These are phyloP conservation scores for Leucocoprinus birnbaumii DNA, from an alignment of 768 basidiomycete genomes.

Conservation along the genomic window DNA sequence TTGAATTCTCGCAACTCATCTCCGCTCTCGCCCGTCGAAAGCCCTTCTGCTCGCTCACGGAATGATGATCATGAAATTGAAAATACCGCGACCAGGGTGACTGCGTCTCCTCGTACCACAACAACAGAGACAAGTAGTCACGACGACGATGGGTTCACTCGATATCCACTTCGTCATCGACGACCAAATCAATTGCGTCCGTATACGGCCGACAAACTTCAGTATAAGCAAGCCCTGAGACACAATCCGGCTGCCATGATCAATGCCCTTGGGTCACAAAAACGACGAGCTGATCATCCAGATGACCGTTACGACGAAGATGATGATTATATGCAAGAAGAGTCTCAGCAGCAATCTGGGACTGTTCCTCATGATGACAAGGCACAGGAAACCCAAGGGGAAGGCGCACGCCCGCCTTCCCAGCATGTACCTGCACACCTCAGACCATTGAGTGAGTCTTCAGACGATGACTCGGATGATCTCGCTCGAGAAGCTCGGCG, in stretches of 20 bases:
- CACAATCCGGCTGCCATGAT: constrained; percentile 10
- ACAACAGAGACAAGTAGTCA: neutral
- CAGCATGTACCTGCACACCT: constrained; percentile 1
- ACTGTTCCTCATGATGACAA: neutral
- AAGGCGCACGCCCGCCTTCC: neutral
- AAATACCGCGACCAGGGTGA: neutral
- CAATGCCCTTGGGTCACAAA: constrained; percentile 6
- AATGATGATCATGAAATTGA: neutral
- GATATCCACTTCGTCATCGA: constrained; percentile 11
- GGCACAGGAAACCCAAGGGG: neutral
- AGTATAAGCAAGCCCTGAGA: constrained; percentile 7
- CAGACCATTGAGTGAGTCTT: constrained; percentile 7
- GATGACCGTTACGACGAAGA: constrained; percentile 10
- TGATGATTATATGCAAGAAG: constrained; percentile 2
- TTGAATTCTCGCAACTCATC: neutral
- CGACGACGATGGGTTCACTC: neutral
- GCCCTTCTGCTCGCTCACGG: neutral
- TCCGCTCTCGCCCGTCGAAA: constrained; percentile 3
- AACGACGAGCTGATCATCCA: neutral
- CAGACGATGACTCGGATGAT: constrained; percentile 2
- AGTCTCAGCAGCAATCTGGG: constrained; percentile 1
- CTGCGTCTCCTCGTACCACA: neutral
- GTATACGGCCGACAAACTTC: constrained; percentile 3
- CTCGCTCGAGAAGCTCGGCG: constrained; percentile 10
- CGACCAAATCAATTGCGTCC: constrained; percentile 10